phyloP scores from a whole-genome alignment of 768 basidiomycete genomes.

The Boletus speciosus region DNA sequence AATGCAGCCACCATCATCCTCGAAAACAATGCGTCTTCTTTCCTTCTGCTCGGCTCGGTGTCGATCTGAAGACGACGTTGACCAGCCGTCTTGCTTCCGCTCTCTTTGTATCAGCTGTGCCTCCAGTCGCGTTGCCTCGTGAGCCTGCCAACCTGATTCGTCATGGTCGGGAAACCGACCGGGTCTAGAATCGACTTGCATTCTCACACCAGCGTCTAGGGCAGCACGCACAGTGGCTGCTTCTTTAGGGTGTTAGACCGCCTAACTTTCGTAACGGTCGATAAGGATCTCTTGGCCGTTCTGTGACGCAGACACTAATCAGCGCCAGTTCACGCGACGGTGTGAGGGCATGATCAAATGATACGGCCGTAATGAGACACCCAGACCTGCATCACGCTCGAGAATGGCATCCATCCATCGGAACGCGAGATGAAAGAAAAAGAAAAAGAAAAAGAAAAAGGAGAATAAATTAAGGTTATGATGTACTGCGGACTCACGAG shows the following conservation, averaged over 20 bases:
- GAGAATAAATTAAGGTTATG: not conserved
- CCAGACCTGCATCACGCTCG: not conserved
- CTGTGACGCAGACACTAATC: constrained; percentile 35
- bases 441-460: not conserved
- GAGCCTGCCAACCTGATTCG: constrained; percentile 32
- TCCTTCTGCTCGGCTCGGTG: constrained; percentile 26
- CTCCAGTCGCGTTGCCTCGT: constrained; percentile 31
- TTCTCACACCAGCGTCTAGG: constrained; percentile 18
- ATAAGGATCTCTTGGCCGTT: constrained; percentile 69
- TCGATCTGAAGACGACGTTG: constrained; percentile 28
- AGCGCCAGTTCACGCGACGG: constrained; percentile 9
- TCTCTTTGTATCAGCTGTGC: constrained; percentile 29
- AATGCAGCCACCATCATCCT: constrained; percentile 73
- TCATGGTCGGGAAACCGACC: constrained; percentile 26
- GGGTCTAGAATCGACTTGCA: constrained; percentile 25
- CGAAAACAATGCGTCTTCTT: constrained; percentile 47
- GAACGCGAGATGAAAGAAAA: not conserved
- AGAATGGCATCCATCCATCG: not conserved
- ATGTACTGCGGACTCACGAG: constrained; percentile 51
- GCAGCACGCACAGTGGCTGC: constrained; percentile 20
- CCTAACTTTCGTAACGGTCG: constrained; percentile 62
- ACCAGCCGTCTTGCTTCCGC: constrained; percentile 31
- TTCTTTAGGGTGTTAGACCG: constrained; percentile 40
- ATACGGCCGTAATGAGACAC: not conserved
- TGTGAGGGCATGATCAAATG: not conserved